Percentiles rank a stretch among this genome's conserved stretches.
Conservation (phyloP, 805 yeast species). For the Wickerhamomyces ciferrii region DNA sequence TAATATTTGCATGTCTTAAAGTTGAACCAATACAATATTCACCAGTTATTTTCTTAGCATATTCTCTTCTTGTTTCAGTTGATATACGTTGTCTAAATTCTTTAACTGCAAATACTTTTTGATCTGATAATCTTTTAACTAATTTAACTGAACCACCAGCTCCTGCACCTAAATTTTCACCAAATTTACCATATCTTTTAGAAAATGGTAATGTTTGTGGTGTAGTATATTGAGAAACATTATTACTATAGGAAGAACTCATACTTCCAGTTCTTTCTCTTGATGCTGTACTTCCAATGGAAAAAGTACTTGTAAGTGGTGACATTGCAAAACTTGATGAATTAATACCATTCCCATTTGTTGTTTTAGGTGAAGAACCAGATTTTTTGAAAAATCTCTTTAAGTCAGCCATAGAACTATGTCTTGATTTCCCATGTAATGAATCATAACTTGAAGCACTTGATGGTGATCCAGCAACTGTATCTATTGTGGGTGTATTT, state of each 20-base stretch:
- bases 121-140: conserved; percentile 61
- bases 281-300: conserved; percentile 9
- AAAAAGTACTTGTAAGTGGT: conserved; percentile 10
- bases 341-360: conserved; percentile 4
- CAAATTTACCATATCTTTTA: conserved; percentile 74
- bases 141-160: conserved; percentile 90
- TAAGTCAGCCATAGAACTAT: conserved; percentile 75
- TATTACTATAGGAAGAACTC: conserved; percentile 30
- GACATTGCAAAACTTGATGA: conserved; percentile 14
- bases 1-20: conserved; percentile 81
- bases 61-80: conserved; percentile 76
- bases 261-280: conserved; percentile 21
- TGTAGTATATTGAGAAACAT: conserved; percentile 29
- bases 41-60: conserved; percentile 87
- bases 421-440: conserved; percentile 41
- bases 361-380: conserved; percentile 18
- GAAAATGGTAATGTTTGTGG: conserved; percentile 51
- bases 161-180: conserved; percentile 88
- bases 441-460: conserved; percentile 20
- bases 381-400: conserved; percentile 64
- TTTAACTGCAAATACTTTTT: conserved; percentile 81
- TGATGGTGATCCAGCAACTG: conserved; percentile 21
- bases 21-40: conserved; percentile 94
- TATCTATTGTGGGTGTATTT: conserved; percentile 4
- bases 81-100: conserved; percentile 78